Percentiles rank a stretch among this genome's conserved stretches.
These are phyloP conservation scores for Globisporangium heterothallicum DNA, from an alignment of 352 stramenopile species.

Conservation along the genomic window DNA sequence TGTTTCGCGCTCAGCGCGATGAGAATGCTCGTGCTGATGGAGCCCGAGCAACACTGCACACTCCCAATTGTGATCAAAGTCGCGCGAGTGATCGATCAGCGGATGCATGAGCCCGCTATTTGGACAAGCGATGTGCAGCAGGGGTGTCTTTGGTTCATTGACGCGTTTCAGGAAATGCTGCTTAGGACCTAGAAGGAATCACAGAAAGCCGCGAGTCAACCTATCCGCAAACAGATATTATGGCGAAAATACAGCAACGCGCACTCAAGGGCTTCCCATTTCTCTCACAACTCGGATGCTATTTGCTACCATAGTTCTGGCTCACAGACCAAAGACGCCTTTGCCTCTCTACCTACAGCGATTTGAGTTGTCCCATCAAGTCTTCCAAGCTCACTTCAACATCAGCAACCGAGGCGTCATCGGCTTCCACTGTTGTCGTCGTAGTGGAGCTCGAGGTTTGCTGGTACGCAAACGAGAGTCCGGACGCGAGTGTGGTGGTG, in stretches of 20 bases:
- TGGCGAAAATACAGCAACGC: slow-evolving; percentile 1
- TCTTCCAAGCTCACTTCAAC: slow-evolving; percentile 63
- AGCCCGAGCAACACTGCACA: slow-evolving; percentile 20
- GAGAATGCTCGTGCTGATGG: slow-evolving; percentile 20
- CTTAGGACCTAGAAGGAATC: slow-evolving; percentile 12
- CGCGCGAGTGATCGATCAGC: slow-evolving; percentile 27
- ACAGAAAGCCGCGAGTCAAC: no score
- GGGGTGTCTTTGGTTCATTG: slow-evolving; percentile 32
- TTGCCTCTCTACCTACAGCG: slow-evolving; percentile 26
- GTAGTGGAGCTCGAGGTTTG: no score
- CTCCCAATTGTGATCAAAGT: slow-evolving; percentile 33
- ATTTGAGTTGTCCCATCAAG: slow-evolving; percentile 77
- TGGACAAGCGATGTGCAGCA: slow-evolving; percentile 30
- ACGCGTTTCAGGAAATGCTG: slow-evolving; percentile 30
- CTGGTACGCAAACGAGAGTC: slow-evolving; percentile 60
- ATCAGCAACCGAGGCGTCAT: slow-evolving; percentile 19
- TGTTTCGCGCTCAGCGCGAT: slow-evolving; percentile 37
- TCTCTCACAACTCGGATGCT: no score
- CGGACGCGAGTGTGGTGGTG: slow-evolving; percentile 30
- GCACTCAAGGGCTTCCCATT: no score
- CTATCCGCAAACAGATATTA: background rate
- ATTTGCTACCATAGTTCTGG: no score
- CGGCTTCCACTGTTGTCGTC: slow-evolving; percentile 9
- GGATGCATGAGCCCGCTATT: slow-evolving; percentile 31
- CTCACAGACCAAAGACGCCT: no score